Base-by-base conservation (phyloP, 1,284 basidiomycete species). In the Melampsora larici-populina region DNA sequence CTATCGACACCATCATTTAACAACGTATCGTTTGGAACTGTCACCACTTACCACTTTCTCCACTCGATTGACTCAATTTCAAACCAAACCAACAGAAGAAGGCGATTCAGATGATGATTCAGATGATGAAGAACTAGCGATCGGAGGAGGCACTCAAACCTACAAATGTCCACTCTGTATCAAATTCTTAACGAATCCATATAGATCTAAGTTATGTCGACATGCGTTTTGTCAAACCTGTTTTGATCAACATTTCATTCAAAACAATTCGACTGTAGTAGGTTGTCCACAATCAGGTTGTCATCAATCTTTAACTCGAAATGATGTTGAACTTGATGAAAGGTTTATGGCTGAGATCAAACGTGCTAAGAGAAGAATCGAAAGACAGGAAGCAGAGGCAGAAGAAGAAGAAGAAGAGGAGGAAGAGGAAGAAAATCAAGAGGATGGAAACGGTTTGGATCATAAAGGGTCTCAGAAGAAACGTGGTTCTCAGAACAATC, bases 121-220 rank as follows among this genome's bases (percentile, higher is more conserved):
- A n/a, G n/a, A n/a, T n/a, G n/a, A n/a, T n/a, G n/a, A n/a, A n/a
- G n/a, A n/a, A n/a, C n/a, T 78, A 24, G 75, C 60, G n/a, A 70
- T 78, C 17, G 75, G 67, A 5, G 75, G 75, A 24, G 62, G 67
- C 2, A 70, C 29, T 0, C 67, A 78, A 63, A 78, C 63, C 31
- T 70, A 62, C 75, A 78, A 78, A 58, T 78, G 75, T 64, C 75
- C 75, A 40, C 68, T 78, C 17, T 78, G 75, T 46, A 46, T 78
- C 17, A 55, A 43, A 13, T 70, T 24, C 24, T 40, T 78, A n/a
- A 78, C 58, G 15, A 24, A 24, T 8, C 75, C 75, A 13, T 33
- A 70, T 13, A 40, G 67, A n/a, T 78, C 75, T 5, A 51, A 70
- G n/a, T 13, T 51, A 24, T 78, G 75, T 36, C 24, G 24, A 17